A percentile compares a stretch with the other conserved stretches of the same genome.
These are phyloP conservation scores for Desmodesmus armatus DNA, from an alignment of 139 green algal species.

Conservation along the genomic window DNA sequence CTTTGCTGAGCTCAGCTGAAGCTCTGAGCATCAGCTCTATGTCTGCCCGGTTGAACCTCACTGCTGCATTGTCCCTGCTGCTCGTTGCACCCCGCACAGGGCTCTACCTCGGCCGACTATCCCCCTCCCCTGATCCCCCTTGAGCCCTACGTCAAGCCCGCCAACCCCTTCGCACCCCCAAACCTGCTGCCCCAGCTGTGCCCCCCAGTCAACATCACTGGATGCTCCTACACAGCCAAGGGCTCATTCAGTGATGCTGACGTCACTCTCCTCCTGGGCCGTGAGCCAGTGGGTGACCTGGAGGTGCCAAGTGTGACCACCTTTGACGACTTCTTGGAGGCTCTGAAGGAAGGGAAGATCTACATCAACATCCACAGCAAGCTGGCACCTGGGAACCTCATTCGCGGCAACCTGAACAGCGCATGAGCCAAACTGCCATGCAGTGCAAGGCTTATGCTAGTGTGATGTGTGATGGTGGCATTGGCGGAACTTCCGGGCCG, in stretches of 20 bases:
- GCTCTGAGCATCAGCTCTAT: too few species aligned
- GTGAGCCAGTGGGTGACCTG: not conserved
- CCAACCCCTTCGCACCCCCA: conserved; percentile 32
- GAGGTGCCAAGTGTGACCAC: not conserved
- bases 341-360: conserved; percentile 31
- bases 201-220: not conserved
- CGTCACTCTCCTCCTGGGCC: conserved; percentile 11
- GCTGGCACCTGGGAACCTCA: conserved; percentile 2
- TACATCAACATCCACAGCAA: conserved; percentile 38
- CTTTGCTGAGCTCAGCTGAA: too few species aligned
- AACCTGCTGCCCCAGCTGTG: conserved; percentile 21
- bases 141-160: conserved; percentile 22
- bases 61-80: too few species aligned
- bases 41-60: too few species aligned
- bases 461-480: too few species aligned
- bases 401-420: conserved; percentile 39
- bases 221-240: conserved; percentile 9
- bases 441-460: too few species aligned
- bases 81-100: too few species aligned
- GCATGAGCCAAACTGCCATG: too few species aligned
- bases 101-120: conserved; percentile 30
- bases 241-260: conserved; percentile 15
- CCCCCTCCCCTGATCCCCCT: conserved; percentile 29
- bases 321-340: conserved; percentile 7
- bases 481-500: too few species aligned